Percentiles rank a stretch among this genome's conserved stretches.
Conservation (phyloP, 345 rosid genomes). For the Linum trigynum region DNA sequence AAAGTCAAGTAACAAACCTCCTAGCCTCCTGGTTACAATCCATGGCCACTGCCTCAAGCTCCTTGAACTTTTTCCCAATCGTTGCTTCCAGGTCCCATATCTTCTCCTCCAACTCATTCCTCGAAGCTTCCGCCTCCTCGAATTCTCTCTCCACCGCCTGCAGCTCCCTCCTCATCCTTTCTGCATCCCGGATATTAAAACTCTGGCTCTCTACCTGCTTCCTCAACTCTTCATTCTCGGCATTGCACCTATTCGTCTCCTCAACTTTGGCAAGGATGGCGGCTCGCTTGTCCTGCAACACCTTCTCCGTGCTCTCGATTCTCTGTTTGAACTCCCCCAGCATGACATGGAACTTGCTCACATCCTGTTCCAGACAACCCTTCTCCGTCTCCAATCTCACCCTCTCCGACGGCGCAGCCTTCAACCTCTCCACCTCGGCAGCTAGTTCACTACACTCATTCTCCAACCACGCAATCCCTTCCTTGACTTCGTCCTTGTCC, state of each 20-base stretch:
- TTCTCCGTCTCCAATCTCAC: constrained; percentile 47
- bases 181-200: constrained; percentile 61
- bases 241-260: constrained; percentile 42
- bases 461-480: constrained; percentile 29
- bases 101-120: constrained; percentile 71
- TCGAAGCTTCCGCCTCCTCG: constrained; percentile 45
- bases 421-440: constrained; percentile 37
- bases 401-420: constrained; percentile 48
- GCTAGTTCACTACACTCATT: constrained; percentile 29
- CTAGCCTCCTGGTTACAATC: constrained; percentile 69
- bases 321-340: constrained; percentile 36
- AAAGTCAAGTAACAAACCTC: constrained; percentile 30
- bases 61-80: constrained; percentile 43
- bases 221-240: constrained; percentile 70
- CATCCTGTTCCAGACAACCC: constrained; percentile 58
- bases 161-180: constrained; percentile 94
- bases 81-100: constrained; percentile 61
- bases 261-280: constrained; percentile 46
- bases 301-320: constrained; percentile 34
- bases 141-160: constrained; percentile 77
- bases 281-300: constrained; percentile 49
- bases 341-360: constrained; percentile 51
- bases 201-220: constrained; percentile 63
- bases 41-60: constrained; percentile 53
- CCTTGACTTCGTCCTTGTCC: constrained; percentile 37